Conservation (phyloP, 768 basidiomycete genomes). For the Psilocybe cyanescens region DNA sequence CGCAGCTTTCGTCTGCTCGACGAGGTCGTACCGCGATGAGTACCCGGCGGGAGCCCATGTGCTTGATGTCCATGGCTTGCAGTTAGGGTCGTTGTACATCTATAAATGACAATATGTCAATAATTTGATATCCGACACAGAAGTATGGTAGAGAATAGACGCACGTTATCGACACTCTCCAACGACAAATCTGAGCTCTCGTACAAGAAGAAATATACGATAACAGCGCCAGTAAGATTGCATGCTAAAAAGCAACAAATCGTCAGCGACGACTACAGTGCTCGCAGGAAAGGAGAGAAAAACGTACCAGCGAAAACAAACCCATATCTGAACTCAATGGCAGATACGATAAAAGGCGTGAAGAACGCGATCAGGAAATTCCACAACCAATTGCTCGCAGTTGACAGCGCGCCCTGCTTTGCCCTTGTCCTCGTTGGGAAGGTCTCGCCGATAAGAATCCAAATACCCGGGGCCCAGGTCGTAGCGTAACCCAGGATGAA, state of each 20-base stretch:
- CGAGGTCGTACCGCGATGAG: constrained; percentile 45
- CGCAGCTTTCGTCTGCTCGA: constrained; percentile 44
- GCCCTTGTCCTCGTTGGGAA: constrained; percentile 75
- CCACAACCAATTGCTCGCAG: constrained; percentile 67
- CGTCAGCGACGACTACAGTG: not conserved
- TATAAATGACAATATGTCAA: constrained; percentile 13
- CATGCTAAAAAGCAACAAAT: constrained; percentile 38
- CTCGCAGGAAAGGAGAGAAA: not conserved
- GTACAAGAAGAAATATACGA: constrained; percentile 79
- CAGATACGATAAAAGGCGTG: constrained; percentile 69
- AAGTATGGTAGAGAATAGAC: constrained; percentile 13
- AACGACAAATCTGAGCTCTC: constrained; percentile 70
- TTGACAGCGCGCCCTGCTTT: constrained; percentile 71
- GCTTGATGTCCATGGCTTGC: constrained; percentile 69
- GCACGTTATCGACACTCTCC: constrained; percentile 62
- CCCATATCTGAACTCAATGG: constrained; percentile 66
- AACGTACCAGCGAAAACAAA: constrained; percentile 67
- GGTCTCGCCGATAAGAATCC: constrained; percentile 80
- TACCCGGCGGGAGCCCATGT: constrained; percentile 66
- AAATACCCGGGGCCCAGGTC: constrained; percentile 77
- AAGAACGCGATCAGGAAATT: constrained; percentile 79
- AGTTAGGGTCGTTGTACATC: constrained; percentile 69
- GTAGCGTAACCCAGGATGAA: constrained; percentile 75
- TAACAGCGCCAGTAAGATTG: constrained; percentile 58
- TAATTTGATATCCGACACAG: not conserved